These are phyloP conservation scores for Helianthus annuus DNA, from an alignment of 129 eudicot species.

Conservation along the genomic window HanXRQr2.0-SUNRISE NC_035437.2:31722922-31723421, in stretches of 20 bases:
- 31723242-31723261: slow-evolving; percentile 44
- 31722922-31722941: no score
- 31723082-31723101: no score
- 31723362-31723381: background rate
- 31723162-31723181: slow-evolving; percentile 2
- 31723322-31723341: background rate
- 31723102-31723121: no score
- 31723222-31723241: slow-evolving; percentile 40
- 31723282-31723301: slow-evolving; percentile 39
- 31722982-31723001: no score
- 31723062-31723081: no score
- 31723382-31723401: background rate
- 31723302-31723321: background rate
- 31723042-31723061: no score
- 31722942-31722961: no score
- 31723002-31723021: no score
- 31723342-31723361: background rate
- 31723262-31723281: slow-evolving; percentile 51
- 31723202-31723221: slow-evolving; percentile 43
- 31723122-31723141: no score
- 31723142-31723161: background rate
- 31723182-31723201: slow-evolving; percentile 18
- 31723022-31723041: no score
- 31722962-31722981: no score
- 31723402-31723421: background rate